Base-by-base conservation (phyloP, 768 basidiomycete species). In the Boletus sensibilis region DNA sequence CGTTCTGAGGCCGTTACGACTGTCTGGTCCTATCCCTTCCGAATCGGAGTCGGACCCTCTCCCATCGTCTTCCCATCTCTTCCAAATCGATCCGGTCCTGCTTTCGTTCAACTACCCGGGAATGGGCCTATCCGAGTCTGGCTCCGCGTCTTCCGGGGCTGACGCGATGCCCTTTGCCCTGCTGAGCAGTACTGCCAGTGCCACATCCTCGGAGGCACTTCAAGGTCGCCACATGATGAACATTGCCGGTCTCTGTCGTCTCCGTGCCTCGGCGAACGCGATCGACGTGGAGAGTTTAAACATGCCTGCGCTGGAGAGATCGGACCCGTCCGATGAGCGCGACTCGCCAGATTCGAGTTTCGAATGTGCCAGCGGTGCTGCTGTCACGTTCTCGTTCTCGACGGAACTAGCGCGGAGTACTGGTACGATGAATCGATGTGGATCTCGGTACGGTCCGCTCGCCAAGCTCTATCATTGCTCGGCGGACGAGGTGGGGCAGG, bases 81-180 rank as follows among this genome's bases (percentile, higher is more conserved):
- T 66, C 29, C 66, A 66, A 44, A 72, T 71, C 39, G 72, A 71
- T 20, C 72, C 70, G 29, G 31, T 45, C 13, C 16, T 73, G 33
- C 61, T 73, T 41, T 54, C 60, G 21, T 52, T 59, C 27, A 25
- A 42, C 38, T 58, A 70, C 20, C 46, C 60, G 0, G 60, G 53
- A 1, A 23, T 55, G 38, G 31, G 33, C 4, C 23, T 41, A 4
- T 49, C 41, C 49, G 52, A 20, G 7, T 35, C 56, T 6, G 35
- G 34, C 25, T 35, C 33, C 27, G n/a, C 7, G 6, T 20, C 27
- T 10, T 9, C 18, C 7, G 49, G 27, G 9, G 29, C 31, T 2
- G 42, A 20, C 12, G 18, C 13, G 21, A 21, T 44, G 25, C 11
- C 16, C 41, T 18, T 43, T 29, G 52, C 12, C 5, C 29, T 55